Conservation (phyloP, 1,139 yeast species). For the Geotrichum phurueaensis region DNA sequence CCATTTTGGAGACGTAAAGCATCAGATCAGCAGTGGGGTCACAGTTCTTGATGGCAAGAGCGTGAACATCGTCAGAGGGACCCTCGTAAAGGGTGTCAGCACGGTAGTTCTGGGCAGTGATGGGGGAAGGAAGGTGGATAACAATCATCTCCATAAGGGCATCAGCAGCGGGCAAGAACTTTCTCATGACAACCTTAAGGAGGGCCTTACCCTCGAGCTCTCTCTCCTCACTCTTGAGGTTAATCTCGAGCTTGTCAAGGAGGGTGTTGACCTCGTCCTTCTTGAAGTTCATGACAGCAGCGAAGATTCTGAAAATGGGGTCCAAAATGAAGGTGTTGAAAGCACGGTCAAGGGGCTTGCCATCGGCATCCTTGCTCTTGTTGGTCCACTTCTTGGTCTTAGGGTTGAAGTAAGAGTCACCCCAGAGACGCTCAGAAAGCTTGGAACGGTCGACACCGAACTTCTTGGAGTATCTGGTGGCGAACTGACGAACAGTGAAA, state of each 20-base stretch:
- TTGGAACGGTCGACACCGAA: constrained; percentile 97
- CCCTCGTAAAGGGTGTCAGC: constrained; percentile 99
- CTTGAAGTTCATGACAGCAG: constrained; percentile 95
- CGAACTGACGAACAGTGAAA: constrained; percentile 98
- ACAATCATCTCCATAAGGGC: constrained; percentile 99
- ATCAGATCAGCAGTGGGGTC: constrained; percentile 97
- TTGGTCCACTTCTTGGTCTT: constrained; percentile 99
- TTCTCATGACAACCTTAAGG: constrained; percentile 97
- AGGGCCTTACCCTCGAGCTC: constrained; percentile 98
- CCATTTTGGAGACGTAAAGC: constrained; percentile 99
- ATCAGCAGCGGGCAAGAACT: constrained; percentile 99
- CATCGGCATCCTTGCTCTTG: constrained; percentile 94
- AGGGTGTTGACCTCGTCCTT: constrained; percentile 89
- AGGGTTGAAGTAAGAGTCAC: constrained; percentile 99
- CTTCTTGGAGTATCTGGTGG: constrained; percentile 96
- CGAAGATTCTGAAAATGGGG: constrained; percentile 96
- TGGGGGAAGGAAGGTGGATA: constrained; percentile 98
- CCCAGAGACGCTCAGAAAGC: constrained; percentile 99
- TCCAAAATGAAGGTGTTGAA: constrained; percentile 99
- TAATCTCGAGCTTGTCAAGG: constrained; percentile 87
- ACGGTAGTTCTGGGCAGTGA: constrained; percentile 98
- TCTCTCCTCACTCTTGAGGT: constrained; percentile 88
- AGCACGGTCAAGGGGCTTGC: constrained; percentile 95
- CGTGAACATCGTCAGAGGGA: constrained; percentile 90
- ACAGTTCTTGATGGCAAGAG: constrained; percentile 93